A percentile compares a stretch with the other conserved stretches of the same genome.
Conservation (phyloP, 257 asterid genomes). For the Handroanthus guayacan region DNA sequence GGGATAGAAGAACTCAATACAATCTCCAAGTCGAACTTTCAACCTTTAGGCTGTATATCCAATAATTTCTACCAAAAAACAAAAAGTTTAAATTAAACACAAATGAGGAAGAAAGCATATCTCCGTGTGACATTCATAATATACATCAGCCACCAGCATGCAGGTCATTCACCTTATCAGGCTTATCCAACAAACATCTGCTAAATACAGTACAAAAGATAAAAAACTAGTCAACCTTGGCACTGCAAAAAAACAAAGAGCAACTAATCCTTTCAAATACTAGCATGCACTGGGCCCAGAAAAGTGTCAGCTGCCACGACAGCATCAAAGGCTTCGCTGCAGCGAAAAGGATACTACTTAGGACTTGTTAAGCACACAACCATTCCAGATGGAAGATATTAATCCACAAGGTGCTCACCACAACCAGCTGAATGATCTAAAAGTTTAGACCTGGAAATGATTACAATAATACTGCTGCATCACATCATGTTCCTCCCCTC, state of each 20-base stretch:
- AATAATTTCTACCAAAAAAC: background rate
- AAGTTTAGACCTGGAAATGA: background rate
- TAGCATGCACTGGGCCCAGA: background rate
- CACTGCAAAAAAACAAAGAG: slow-evolving; percentile 19
- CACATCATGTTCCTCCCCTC: slow-evolving; percentile 23
- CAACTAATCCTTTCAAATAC: slow-evolving; percentile 2
- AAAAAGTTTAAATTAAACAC: slow-evolving; percentile 5
- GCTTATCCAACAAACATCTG: slow-evolving; percentile 23
- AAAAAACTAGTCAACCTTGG: background rate
- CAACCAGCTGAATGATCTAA: slow-evolving; percentile 14
- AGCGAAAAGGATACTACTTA: background rate
- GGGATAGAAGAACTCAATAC: slow-evolving; percentile 1
- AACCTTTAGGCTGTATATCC: background rate
- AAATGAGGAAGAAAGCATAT: background rate
- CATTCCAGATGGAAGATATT: slow-evolving; percentile 9
- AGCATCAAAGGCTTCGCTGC: slow-evolving; percentile 7
- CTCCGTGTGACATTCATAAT: background rate
- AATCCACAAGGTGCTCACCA: slow-evolving; percentile 8
- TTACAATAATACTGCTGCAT: slow-evolving; percentile 4
- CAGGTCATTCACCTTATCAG: background rate
- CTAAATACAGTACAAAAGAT: background rate
- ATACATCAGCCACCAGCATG: background rate
- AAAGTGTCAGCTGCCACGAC: slow-evolving; percentile 15
- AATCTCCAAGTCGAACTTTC: background rate
- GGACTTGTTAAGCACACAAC: background rate